Conservation (phyloP, 768 basidiomycete genomes). For the Hortiboletus flavorubellus region DNA sequence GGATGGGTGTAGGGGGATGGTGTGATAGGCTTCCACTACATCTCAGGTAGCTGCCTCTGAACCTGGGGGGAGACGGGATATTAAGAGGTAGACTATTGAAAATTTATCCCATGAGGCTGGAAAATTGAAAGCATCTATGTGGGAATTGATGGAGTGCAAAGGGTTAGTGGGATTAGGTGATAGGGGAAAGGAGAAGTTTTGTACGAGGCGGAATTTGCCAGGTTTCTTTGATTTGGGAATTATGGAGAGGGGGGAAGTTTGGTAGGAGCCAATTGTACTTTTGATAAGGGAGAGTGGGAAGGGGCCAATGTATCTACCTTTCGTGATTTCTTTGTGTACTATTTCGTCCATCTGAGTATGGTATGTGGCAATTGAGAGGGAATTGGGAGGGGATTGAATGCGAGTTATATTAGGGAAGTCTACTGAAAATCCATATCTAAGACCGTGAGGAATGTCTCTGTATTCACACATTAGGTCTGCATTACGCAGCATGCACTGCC, state of each 20-base stretch:
- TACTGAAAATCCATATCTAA: neutral
- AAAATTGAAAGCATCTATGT: no score
- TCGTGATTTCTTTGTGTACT: neutral
- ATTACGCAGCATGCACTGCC: rapidly evolving
- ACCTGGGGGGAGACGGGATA: no score
- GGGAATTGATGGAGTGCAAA: no score
- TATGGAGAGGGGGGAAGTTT: neutral
- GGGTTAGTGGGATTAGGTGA: no score
- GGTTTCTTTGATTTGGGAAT: neutral
- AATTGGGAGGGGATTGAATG: neutral
- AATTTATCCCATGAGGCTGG: no score
- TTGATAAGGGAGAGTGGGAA: neutral
- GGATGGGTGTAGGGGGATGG: no score
- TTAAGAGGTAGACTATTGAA: no score
- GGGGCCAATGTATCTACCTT: neutral
- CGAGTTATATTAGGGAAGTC: neutral
- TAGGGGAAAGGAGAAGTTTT: neutral
- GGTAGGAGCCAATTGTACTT: rapidly evolving
- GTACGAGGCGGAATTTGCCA: neutral
- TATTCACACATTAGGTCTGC: neutral
- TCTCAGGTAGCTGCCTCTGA: no score
- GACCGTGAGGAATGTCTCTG: no score
- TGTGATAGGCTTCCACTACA: no score
- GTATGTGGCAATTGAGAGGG: neutral
- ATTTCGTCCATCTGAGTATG: neutral